Base-by-base conservation (phyloP, 192 early-diverging fungal species). In the Phlyctochytrium bullatum region DNA sequence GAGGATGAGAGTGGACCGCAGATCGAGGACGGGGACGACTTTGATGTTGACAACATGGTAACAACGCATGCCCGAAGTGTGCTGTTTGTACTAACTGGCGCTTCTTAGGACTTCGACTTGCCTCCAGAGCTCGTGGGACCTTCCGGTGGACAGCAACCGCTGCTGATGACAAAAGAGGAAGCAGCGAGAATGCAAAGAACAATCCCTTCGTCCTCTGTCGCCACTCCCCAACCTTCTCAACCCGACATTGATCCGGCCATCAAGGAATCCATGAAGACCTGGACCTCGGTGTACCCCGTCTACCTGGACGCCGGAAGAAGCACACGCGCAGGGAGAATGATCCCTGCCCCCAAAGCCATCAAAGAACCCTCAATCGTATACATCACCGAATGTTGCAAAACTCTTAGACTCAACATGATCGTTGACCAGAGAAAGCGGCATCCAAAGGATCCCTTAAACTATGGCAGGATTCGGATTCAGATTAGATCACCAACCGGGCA, bases 371-470 rank as follows among this genome's bases (percentile, higher is more conserved):
- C 71, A 12, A 64, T 67, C 25, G 54, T 80, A 2, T 80, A 75
- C 59, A 78, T 80, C 24, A 61, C 47, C 20, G 71, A 76, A 65
- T 73, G 70, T 33, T 65, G 59, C 28, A 53, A 54, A 16, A n/a
- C 52, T 30, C 68, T 80, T 1, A 50, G 66, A 24, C 71, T 76
- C 16, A 31, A 59, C 36, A 54, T 53, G 33, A 59, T 64, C 27
- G 29, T 78, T n/a, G 79, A 80, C 34, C 31, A 54, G 17, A 62
- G 66, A 20, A 78, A 72, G 50, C 67, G 79, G n/a, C 79, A 80
- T 53, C 79, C 79, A n/a, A 65, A 68, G 67, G 79, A 80, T 52
- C 73, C 75, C 1, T 60, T 80, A 17, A 59, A 67, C 30, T 78
- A 74, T 58, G 79, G 79, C 28, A 71, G 79, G 3, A 29, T 80